phyloP scores from a whole-genome alignment of 2,329 filamentous ascomycete genomes.

The Cladophialophora exuberans region DNA sequence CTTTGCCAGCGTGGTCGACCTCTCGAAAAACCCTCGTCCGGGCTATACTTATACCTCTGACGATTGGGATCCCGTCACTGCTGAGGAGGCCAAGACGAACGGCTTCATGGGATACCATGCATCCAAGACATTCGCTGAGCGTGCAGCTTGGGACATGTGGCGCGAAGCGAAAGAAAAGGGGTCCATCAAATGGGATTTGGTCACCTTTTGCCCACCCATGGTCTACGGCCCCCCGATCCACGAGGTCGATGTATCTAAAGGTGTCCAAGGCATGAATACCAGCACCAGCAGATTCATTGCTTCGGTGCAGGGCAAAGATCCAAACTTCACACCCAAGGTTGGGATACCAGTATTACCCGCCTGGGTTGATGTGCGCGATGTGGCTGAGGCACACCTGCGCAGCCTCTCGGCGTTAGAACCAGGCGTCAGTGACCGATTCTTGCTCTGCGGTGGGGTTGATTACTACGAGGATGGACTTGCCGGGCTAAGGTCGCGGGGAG shows the following conservation, averaged over 20 bases:
- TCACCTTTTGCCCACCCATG: constrained; percentile 50
- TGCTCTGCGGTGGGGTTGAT: constrained; percentile 21
- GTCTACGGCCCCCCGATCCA: constrained; percentile 48
- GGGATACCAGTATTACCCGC: constrained; percentile 20
- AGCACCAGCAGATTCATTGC: constrained; percentile 10
- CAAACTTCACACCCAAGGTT: constrained; percentile 12
- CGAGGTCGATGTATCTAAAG: constrained; percentile 19
- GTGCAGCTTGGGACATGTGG: constrained; percentile 35
- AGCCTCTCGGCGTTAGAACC: constrained; percentile 16
- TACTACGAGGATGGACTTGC: constrained; percentile 22
- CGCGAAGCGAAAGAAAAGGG: constrained; percentile 30
- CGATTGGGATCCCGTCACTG: constrained; percentile 55
- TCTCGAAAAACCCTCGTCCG: constrained; percentile 39
- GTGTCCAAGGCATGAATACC: constrained; percentile 17
- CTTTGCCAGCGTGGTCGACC: constrained; percentile 54
- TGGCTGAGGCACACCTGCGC: constrained; percentile 23
- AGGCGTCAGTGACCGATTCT: constrained; percentile 22
- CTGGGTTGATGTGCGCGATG: constrained; percentile 29
- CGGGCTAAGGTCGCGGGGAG: constrained; percentile 18
- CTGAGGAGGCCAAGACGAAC: constrained; percentile 44
- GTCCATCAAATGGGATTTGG: constrained; percentile 16
- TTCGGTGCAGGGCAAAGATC: constrained; percentile 10
- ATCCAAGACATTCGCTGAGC: constrained; percentile 35
- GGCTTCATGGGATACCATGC: constrained; percentile 30
- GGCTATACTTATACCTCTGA: constrained; percentile 51